Evolutionary conservation across 371 early-diverging fungal species (phyloP).

Genomic region (Capniomyces stellatus): DNA sequence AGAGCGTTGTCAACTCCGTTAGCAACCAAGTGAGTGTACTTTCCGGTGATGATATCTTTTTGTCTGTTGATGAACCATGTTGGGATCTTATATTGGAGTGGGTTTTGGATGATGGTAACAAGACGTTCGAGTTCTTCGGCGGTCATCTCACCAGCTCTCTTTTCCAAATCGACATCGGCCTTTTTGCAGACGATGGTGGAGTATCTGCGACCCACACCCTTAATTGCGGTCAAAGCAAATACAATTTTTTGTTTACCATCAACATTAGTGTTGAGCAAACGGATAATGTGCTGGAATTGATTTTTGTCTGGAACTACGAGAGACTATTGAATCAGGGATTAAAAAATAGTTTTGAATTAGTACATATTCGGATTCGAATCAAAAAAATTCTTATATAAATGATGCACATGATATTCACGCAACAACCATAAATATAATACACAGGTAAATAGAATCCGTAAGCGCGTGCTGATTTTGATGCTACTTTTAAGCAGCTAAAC

Average conservation of each 20-base stretch:
- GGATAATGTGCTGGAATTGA: slow-evolving; percentile 96
- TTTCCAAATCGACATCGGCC: slow-evolving; percentile 89
- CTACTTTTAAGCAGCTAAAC: too few species aligned
- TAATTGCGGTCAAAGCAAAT: slow-evolving; percentile 93
- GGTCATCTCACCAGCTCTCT: slow-evolving; percentile 96
- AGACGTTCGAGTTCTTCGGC: slow-evolving; percentile 83
- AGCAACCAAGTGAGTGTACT: slow-evolving; percentile 82
- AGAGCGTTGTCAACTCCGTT: slow-evolving; percentile 88
- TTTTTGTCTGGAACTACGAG: slow-evolving; percentile 75
- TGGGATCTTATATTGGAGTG: slow-evolving; percentile 91
- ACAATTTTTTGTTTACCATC: slow-evolving; percentile 92
- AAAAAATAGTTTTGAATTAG: neutral
- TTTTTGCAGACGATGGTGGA: slow-evolving; percentile 95
- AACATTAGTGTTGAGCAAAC: slow-evolving; percentile 99
- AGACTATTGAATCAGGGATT: slow-evolving; percentile 32
- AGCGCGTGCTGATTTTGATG: too few species aligned
- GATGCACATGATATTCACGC: neutral
- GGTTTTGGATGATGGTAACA: slow-evolving; percentile 79
- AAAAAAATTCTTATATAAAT: neutral
- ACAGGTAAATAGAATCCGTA: too few species aligned
- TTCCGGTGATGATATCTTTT: slow-evolving; percentile 90
- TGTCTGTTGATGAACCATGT: slow-evolving; percentile 97
- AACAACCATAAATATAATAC: too few species aligned
- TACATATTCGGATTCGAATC: too few species aligned
- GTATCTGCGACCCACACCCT: slow-evolving; percentile 98